Evolutionary conservation across 2,329 filamentous ascomycete species (phyloP).

Genomic region (Stenocarpella maydis): DNA sequence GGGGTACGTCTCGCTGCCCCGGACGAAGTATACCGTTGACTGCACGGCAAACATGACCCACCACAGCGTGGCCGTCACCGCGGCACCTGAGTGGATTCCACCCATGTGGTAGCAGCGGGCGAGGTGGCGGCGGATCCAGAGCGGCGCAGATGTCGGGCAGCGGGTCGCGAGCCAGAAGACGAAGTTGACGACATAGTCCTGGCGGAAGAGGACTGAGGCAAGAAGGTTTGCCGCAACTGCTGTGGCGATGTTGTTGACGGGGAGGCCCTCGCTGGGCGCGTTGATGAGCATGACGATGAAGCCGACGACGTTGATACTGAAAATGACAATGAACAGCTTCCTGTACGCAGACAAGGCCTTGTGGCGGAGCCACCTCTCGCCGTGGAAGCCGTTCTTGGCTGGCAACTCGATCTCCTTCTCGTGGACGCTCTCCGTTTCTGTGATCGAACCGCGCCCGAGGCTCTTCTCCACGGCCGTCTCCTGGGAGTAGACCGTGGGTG

Average conservation of each 20-base stretch:
- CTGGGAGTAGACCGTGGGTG: constrained; percentile 10
- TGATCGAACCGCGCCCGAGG: constrained; percentile 39
- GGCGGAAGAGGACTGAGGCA: constrained; percentile 59
- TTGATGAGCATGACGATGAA: constrained; percentile 51
- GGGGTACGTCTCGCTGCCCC: constrained; percentile 38
- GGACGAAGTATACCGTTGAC: constrained; percentile 47
- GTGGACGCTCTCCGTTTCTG: constrained; percentile 38
- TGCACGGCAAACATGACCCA: constrained; percentile 53
- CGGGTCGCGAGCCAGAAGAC: constrained; percentile 37
- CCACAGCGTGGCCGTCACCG: constrained; percentile 58
- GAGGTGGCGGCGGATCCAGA: constrained; percentile 56
- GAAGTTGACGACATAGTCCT: constrained; percentile 61
- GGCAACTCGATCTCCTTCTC: constrained; percentile 43
- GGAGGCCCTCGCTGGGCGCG: constrained; percentile 38
- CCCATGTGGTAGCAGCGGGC: constrained; percentile 63
- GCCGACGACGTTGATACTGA: constrained; percentile 59
- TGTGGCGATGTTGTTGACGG: constrained; percentile 38
- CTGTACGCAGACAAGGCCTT: constrained; percentile 63
- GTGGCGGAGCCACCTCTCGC: constrained; percentile 50
- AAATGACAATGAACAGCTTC: constrained; percentile 62
- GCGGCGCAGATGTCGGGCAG: constrained; percentile 53
- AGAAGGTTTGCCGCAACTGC: constrained; percentile 57
- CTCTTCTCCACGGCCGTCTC: constrained; percentile 37
- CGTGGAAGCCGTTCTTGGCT: constrained; percentile 50
- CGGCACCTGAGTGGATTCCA: constrained; percentile 59